phyloP scores from a whole-genome alignment of 1,284 basidiomycete species.

The Earliella scabrosa region DNA sequence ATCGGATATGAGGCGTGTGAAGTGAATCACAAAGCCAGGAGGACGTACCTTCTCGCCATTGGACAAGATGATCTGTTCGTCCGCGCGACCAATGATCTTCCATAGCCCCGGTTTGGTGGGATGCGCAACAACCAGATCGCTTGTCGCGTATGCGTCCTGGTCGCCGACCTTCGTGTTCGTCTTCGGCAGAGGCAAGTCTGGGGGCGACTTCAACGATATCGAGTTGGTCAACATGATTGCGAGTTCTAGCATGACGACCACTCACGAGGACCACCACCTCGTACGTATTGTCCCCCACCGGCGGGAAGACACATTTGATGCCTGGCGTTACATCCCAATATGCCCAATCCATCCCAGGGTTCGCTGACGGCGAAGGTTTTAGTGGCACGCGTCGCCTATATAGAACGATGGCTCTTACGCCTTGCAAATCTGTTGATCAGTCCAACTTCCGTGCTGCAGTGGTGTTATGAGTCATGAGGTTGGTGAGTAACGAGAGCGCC shows the following conservation, averaged over 20 bases:
- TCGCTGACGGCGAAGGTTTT: conserved; percentile 11
- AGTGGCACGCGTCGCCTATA: too few species aligned
- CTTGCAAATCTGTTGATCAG: conserved; percentile 20
- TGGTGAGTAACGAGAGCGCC: too few species aligned
- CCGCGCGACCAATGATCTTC: conserved; percentile 47
- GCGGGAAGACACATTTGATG: conserved; percentile 11
- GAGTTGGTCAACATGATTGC: too few species aligned
- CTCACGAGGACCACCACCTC: conserved; percentile 26
- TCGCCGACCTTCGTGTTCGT: conserved; percentile 34
- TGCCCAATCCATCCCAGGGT: conserved; percentile 28
- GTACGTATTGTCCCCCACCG: conserved; percentile 21
- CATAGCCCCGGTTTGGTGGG: conserved; percentile 45
- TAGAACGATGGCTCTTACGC: too few species aligned
- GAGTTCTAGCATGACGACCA: not conserved
- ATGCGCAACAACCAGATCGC: conserved; percentile 49
- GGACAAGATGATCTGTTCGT: conserved; percentile 45
- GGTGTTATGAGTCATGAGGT: not conserved
- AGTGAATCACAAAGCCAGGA: too few species aligned
- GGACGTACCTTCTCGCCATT: conserved; percentile 31
- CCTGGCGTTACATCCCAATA: conserved; percentile 19
- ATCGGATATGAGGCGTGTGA: too few species aligned
- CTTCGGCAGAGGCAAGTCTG: conserved; percentile 22
- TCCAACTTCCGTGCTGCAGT: conserved; percentile 24
- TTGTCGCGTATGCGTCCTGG: conserved; percentile 35
- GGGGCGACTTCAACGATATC: too few species aligned